Evolutionary conservation across 768 basidiomycete species (phyloP).

Genomic region (Collybiopsis confluens): DNA sequence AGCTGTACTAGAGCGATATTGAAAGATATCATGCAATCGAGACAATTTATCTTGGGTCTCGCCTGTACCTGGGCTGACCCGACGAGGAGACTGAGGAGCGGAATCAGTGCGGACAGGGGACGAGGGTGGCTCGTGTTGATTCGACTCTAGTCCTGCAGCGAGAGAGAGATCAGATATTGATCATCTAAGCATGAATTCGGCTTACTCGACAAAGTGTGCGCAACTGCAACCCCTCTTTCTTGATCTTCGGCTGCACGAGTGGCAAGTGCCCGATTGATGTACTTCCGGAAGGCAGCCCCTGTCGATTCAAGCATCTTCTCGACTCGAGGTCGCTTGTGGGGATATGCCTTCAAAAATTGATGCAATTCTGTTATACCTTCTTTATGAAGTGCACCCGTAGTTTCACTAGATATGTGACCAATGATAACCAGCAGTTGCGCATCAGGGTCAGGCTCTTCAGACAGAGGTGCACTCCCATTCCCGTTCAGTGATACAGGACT

Average conservation of each 20-base stretch:
- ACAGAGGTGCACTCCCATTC: slow-evolving; percentile 47
- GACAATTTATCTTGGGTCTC: slow-evolving; percentile 64
- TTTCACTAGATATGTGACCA: slow-evolving; percentile 83
- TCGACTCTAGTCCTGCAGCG: slow-evolving; percentile 58
- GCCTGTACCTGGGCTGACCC: slow-evolving; percentile 29
- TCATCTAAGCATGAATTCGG: slow-evolving; percentile 12
- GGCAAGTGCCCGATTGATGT: slow-evolving; percentile 83
- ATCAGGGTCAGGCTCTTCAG: slow-evolving; percentile 84
- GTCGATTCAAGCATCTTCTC: slow-evolving; percentile 88
- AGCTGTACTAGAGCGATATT: slow-evolving; percentile 68
- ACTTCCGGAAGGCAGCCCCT: slow-evolving; percentile 86
- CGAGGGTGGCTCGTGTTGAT: slow-evolving; percentile 35
- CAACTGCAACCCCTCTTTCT: slow-evolving; percentile 74
- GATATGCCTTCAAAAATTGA: slow-evolving; percentile 88
- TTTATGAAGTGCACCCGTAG: slow-evolving; percentile 84
- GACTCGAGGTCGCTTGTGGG: slow-evolving; percentile 75
- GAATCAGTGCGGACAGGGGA: slow-evolving; percentile 18
- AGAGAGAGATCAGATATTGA: slow-evolving; percentile 9
- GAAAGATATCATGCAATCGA: slow-evolving; percentile 76
- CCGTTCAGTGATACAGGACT: slow-evolving; percentile 63
- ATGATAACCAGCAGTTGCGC: slow-evolving; percentile 79
- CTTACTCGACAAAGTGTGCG: slow-evolving; percentile 79
- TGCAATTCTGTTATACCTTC: slow-evolving; percentile 94
- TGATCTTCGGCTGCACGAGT: slow-evolving; percentile 86
- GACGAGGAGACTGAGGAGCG: slow-evolving; percentile 26